phyloP scores from a whole-genome alignment of 805 yeast genomes.

The Teunomyces stri region DNA sequence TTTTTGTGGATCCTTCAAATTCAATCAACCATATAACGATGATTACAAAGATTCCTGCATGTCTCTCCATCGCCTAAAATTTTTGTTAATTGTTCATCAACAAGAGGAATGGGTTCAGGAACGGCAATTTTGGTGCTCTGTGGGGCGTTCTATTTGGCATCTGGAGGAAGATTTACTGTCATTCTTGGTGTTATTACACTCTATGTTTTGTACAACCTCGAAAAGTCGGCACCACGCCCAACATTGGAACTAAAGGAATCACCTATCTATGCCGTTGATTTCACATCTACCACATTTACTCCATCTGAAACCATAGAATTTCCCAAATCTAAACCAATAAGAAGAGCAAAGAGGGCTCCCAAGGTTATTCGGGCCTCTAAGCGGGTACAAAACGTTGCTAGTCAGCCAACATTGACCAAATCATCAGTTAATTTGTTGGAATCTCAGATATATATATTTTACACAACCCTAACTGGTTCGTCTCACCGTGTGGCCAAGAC shows the following conservation, averaged over 20 bases:
- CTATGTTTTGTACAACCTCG: neutral
- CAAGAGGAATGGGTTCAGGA: slow-evolving; percentile 11
- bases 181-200: neutral
- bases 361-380: slow-evolving; percentile 42
- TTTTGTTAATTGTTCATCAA: neutral
- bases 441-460: slow-evolving; percentile 66
- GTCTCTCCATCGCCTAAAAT: slow-evolving; percentile 1
- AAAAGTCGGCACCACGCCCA: neutral
- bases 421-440: slow-evolving; percentile 41
- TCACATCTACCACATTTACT: slow-evolving; percentile 34
- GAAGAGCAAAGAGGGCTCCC: slow-evolving; percentile 34
- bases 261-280: slow-evolving; percentile 42
- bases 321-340: slow-evolving; percentile 15
- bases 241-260: slow-evolving; percentile 15
- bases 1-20: neutral
- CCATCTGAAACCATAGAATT: slow-evolving; percentile 20
- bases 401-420: slow-evolving; percentile 37
- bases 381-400: slow-evolving; percentile 19
- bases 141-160: slow-evolving; percentile 26
- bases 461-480: slow-evolving; percentile 84
- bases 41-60: slow-evolving; percentile 3
- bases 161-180: slow-evolving; percentile 45
- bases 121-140: slow-evolving; percentile 18
- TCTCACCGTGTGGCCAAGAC: slow-evolving; percentile 65
- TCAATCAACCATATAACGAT: neutral